Evolutionary conservation across 306 rosid genomes (phyloP), one percentile per base, ranked within the genome.

Genomic region (Quercus berberidifolia): DNA sequence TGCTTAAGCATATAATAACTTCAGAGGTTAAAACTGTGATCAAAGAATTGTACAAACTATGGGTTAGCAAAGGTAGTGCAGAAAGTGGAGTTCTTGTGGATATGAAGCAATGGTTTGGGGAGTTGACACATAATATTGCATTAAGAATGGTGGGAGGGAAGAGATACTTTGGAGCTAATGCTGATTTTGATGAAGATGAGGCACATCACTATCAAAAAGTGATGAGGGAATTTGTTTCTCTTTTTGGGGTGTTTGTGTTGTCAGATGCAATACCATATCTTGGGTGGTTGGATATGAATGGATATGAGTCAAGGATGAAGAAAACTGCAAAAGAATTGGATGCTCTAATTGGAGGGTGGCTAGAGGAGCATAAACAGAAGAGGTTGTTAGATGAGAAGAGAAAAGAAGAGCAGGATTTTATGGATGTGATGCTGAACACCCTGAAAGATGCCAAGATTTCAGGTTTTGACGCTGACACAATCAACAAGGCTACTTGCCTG

Each of bases 401-500:
- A 31, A 15, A 67, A 51, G 77, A 75, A 76, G 78, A 76, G 30
- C 69, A 76, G 28, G 85, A 82, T 18, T 76, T 82, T 69, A 82
- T 82, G 78, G 80, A 70, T 70, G 73, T 81, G 65, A 80, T 83
- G 85, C 85, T 86, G 69, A 71, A 59, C 63, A 78, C 21, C 76
- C 43, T 77, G 74, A 54, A 80, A 31, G 79, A 78, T 23, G 73
- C 56, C 43, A 14, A 71, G 52, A 49, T 80, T 26, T 81, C 74
- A 64, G 57, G 55, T 35, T 83, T 56, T 78, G 83, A 80, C 71
- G 43, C 85, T 21, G 85, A 83, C 55, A 83, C 89, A n/a, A 52
- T 86, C 74, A 86, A 78, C 81, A 83, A 86, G 71, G 83, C 89
- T 58, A 86, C 87, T 74, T 74, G 85, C 49, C 43, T 83, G 81